Percentiles rank a stretch among this genome's conserved stretches.
Conservation (phyloP, 2,329 filamentous ascomycete species). For the Trichoderma harzianum region DNA sequence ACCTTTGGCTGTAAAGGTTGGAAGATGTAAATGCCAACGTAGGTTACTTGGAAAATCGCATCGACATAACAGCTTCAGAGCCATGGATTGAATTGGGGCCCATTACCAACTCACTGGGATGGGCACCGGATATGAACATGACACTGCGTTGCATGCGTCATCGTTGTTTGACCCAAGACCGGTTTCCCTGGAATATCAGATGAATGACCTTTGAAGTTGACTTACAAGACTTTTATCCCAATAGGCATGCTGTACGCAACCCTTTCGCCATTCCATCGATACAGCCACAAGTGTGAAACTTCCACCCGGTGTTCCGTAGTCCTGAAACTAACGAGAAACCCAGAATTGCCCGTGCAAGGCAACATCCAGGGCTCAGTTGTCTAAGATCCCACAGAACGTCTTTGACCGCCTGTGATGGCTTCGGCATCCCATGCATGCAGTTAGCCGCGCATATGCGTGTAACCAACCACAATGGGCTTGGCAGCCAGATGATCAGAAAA, state of each 20-base stretch:
- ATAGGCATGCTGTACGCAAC: not conserved
- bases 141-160: not conserved
- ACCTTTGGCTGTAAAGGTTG: not conserved
- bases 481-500: not conserved
- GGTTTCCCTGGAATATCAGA: not conserved
- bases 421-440: not conserved
- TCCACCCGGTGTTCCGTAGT: not conserved
- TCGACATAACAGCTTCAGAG: not conserved
- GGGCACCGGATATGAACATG: not conserved
- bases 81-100: not conserved
- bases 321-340: not conserved
- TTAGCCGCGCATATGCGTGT: not conserved
- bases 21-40: not conserved
- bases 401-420: not conserved
- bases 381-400: not conserved
- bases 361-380: not conserved
- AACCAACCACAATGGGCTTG: not conserved
- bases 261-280: not conserved
- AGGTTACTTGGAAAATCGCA: not conserved
- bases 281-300: not conserved
- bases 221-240: not conserved
- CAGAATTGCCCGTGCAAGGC: not conserved
- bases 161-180: not conserved
- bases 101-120: not conserved
- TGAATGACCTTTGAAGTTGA: not conserved